Evolutionary conservation across 2,329 filamentous ascomycete species (phyloP).

Genomic region (Monilinia vaccinii-corymbosi): DNA sequence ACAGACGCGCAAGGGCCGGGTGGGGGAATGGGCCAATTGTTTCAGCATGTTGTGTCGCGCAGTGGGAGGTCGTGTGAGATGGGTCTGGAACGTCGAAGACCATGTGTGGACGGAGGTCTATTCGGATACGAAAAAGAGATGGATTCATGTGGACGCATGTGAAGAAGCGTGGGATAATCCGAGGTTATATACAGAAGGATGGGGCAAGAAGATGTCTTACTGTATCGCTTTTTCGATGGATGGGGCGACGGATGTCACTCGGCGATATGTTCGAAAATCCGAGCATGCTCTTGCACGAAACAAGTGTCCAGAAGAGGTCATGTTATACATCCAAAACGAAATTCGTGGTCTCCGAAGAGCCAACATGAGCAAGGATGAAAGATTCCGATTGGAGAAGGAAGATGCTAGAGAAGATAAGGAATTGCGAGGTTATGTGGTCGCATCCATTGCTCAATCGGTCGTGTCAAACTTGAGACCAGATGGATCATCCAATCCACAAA

Average conservation of each 20-base stretch:
- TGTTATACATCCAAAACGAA: constrained; percentile 86
- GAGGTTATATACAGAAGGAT: constrained; percentile 83
- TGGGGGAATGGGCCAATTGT: constrained; percentile 96
- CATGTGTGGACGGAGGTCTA: constrained; percentile 98
- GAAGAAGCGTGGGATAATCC: constrained; percentile 96
- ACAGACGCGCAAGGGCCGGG: constrained; percentile 75
- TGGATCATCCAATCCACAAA: constrained; percentile 13
- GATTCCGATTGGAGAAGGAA: constrained; percentile 72
- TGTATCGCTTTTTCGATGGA: constrained; percentile 95
- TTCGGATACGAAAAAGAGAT: constrained; percentile 83
- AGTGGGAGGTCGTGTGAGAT: constrained; percentile 80
- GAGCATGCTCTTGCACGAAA: constrained; percentile 67
- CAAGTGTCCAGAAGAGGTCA: constrained; percentile 77
- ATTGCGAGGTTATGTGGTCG: constrained; percentile 63
- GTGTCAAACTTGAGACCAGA: constrained; percentile 23
- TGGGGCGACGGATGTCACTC: constrained; percentile 58
- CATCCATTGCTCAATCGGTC: constrained; percentile 64
- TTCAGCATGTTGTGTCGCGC: constrained; percentile 97
- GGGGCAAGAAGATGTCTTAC: constrained; percentile 95
- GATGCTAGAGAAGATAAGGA: constrained; percentile 68
- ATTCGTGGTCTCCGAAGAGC: constrained; percentile 75
- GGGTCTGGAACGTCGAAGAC: constrained; percentile 98
- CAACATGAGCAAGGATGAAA: constrained; percentile 79
- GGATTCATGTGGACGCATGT: constrained; percentile 94
- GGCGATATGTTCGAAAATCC: constrained; percentile 61